These are phyloP conservation scores for Metarhizium robertsii DNA, from an alignment of 2,329 filamentous ascomycete genomes.

Conservation along the genomic window DNA sequence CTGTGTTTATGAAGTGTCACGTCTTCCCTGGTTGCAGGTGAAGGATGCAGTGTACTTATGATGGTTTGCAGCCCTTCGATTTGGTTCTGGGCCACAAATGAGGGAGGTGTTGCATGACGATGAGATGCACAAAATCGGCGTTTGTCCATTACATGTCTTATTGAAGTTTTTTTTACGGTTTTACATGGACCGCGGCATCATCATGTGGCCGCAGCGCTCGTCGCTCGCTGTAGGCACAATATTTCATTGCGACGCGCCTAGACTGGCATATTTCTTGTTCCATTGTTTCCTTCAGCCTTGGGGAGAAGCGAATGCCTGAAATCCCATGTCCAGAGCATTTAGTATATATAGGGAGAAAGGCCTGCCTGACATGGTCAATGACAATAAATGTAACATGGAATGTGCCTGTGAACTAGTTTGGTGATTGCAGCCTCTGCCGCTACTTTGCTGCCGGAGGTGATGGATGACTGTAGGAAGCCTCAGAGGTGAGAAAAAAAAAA, in stretches of 20 bases:
- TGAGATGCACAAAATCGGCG: slow-evolving; percentile 12
- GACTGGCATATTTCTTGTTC: background rate
- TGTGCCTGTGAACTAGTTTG: background rate
- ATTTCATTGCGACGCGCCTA: background rate
- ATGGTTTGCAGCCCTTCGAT: slow-evolving; percentile 4
- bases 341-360: background rate
- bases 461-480: background rate
- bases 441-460: background rate
- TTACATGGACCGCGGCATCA: background rate
- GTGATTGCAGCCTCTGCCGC: background rate
- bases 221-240: background rate
- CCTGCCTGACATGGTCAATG: background rate
- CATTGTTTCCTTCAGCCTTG: background rate
- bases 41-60: slow-evolving; percentile 10
- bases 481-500: too few species aligned
- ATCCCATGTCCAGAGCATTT: background rate
- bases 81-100: background rate
- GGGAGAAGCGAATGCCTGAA: background rate
- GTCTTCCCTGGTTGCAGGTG: background rate
- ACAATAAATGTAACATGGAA: background rate
- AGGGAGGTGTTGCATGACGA: slow-evolving; percentile 2
- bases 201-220: background rate
- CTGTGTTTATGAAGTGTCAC: background rate
- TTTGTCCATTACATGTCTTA: slow-evolving; percentile 10
- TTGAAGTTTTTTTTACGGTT: background rate